These are phyloP conservation scores for Mastigamoeba balamuthi DNA, from an alignment of 78 protist species.

Conservation along the genomic window DNA sequence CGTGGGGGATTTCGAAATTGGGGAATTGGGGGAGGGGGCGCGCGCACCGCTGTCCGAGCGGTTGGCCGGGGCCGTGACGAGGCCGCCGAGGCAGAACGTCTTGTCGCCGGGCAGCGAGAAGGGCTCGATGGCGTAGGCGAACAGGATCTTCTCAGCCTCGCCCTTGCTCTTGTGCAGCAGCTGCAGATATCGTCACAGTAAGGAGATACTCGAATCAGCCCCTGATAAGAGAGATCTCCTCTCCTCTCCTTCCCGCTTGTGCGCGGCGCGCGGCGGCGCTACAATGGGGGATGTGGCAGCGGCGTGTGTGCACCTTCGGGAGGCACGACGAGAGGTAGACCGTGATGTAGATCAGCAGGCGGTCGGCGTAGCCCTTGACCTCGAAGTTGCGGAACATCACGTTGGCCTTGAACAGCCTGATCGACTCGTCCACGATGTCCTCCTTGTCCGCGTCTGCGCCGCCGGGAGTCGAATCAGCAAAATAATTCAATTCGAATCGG, in stretches of 20 bases:
- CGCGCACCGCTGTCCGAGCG: conserved; percentile 26
- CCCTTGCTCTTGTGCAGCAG: conserved; percentile 1
- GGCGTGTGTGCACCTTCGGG: conserved; percentile 19
- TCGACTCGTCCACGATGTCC: conserved; percentile 87
- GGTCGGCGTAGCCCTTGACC: conserved; percentile 79
- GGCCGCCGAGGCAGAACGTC: conserved; percentile 61
- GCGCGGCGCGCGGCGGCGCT: neutral
- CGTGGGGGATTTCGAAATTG: neutral
- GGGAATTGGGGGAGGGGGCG: neutral
- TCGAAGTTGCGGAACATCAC: conserved; percentile 81
- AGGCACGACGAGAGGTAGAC: conserved; percentile 73
- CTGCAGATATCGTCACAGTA: neutral
- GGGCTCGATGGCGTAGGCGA: conserved; percentile 49
- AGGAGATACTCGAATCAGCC: no score
- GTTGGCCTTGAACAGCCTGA: conserved; percentile 79
- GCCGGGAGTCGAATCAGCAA: no score
- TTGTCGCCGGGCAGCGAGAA: conserved; percentile 79
- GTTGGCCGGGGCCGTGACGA: conserved; percentile 33
- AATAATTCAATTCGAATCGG: no score
- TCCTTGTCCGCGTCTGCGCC: no score
- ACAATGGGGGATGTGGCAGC: neutral
- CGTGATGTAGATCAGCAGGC: conserved; percentile 81
- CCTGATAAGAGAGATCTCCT: no score
- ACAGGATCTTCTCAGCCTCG: conserved; percentile 53
- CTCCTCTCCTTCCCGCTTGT: no score